phyloP scores from a whole-genome alignment of 306 rosid species.

The Leucaena leucocephala region DNA sequence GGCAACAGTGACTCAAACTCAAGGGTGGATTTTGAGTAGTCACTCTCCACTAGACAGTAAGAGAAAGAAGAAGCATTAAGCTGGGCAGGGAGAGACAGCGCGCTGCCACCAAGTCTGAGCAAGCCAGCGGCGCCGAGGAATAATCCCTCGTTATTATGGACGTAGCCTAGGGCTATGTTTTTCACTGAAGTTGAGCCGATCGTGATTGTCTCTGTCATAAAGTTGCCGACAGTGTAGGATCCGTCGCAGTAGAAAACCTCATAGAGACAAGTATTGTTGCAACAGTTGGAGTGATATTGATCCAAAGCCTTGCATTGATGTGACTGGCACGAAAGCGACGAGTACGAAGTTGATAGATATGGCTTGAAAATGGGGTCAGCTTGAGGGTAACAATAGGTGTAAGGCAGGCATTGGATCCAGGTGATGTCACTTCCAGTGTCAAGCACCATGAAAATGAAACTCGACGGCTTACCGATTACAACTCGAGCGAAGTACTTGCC shows the following conservation, averaged over 20 bases:
- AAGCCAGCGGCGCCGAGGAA: constrained; percentile 85
- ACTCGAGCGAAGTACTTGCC: constrained; percentile 86
- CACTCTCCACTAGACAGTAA: constrained; percentile 80
- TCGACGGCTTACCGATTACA: constrained; percentile 77
- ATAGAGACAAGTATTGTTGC: constrained; percentile 72
- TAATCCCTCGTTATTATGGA: constrained; percentile 73
- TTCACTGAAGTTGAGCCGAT: constrained; percentile 48
- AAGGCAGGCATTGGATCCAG: constrained; percentile 90
- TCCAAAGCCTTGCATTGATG: constrained; percentile 54
- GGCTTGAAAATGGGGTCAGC: constrained; percentile 83
- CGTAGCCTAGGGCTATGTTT: constrained; percentile 70
- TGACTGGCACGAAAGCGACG: constrained; percentile 57
- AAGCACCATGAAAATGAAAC: constrained; percentile 60
- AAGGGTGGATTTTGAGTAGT: constrained; percentile 68
- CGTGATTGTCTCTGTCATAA: constrained; percentile 69
- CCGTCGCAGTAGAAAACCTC: constrained; percentile 90
- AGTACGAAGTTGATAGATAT: constrained; percentile 51
- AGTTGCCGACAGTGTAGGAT: constrained; percentile 79
- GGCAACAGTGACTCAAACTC: constrained; percentile 60
- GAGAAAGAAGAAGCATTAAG: constrained; percentile 76
- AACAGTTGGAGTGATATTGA: constrained; percentile 46
- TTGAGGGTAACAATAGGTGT: constrained; percentile 79
- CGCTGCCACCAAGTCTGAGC: constrained; percentile 83
- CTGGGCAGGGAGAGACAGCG: constrained; percentile 73
- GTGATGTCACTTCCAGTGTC: constrained; percentile 93